Percentiles rank a stretch among this genome's conserved stretches.
Conservation (phyloP, 208 protist species). For the Trypanosoma congolense region DNA sequence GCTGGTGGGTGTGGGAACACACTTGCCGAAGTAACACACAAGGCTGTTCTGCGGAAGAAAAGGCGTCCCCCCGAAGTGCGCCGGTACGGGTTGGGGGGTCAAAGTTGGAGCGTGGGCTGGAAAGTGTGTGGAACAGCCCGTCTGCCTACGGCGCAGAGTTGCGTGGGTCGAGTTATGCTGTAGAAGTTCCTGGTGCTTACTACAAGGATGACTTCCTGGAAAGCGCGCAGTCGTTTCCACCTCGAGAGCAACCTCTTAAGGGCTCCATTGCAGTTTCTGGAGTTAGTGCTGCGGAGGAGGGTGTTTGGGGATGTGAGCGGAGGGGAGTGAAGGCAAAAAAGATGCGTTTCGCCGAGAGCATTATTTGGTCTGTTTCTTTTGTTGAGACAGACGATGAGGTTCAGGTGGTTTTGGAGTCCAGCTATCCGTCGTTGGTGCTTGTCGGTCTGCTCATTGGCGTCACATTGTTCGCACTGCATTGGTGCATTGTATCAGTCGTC, state of each 20-base stretch:
- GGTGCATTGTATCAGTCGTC: conserved; percentile 13
- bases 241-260: neutral
- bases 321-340: conserved; percentile 23
- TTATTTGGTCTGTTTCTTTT: conserved; percentile 30
- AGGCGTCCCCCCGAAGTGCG: no score
- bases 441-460: conserved; percentile 8
- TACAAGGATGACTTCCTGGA: neutral
- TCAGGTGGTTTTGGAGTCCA: conserved; percentile 23
- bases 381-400: conserved; percentile 25
- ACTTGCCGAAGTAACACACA: no score
- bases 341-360: conserved; percentile 28
- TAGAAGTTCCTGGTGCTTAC: conserved; percentile 2
- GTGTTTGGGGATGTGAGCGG: no score
- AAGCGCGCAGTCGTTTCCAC: conserved; percentile 1
- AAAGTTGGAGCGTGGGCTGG: neutral
- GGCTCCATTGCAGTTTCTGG: no score
- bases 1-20: no score
- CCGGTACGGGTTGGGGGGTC: neutral
- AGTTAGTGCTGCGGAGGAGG: no score
- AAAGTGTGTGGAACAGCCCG: neutral
- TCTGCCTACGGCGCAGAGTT: conserved; percentile 8
- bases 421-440: conserved; percentile 25
- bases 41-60: no score
- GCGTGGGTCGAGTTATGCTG: conserved; percentile 4
- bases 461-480: conserved; percentile 29